Base-by-base conservation (phyloP, 495 filamentous ascomycete species). In the Amorphotheca resinae region DNA sequence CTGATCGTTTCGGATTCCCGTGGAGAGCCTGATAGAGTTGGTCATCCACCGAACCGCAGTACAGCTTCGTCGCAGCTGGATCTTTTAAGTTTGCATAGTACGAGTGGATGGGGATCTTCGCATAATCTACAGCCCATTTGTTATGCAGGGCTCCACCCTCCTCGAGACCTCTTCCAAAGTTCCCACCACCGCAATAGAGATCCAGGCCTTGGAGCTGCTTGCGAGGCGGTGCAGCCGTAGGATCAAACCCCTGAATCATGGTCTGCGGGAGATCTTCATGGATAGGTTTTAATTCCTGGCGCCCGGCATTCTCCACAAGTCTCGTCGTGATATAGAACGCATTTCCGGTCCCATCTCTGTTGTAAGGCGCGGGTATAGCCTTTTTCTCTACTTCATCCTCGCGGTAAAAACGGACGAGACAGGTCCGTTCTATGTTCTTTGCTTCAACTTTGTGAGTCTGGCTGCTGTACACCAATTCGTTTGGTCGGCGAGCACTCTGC, bases 131-230 rank as follows among this genome's bases (percentile, higher is more conserved):
- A 21, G 74, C 72, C 68, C 69, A 79, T 16, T 66, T 56, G 60
- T 77, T 76, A 12, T 74, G 53, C 9, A 85, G 64, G 2, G 62
- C 78, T 5, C 77, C 78, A 2, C 73, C 74, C 37, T 86, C 82
- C 52, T 87, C 83, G 0, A 87, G 60, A 1, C 83, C 83, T 22
- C 82, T 65, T 2, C 77, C 83, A 46, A 87, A 73, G 50, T 76
- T 83, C 0, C 83, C 83, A 32, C 79, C 75, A 7, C 83, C 83
- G 44, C 78, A 83, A 53, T 80, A 87, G 15, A 88, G 59, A 46
- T 80, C 78, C 28, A 87, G 54, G 0, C 77, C 82, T 38, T 52
- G 59, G 21, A 83, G 58, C 18, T 30, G 7, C 45, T 37, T 5
- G 16, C 31, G 50, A 32, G 9, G 14, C 9, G 7, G 25, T 16